phyloP scores from a whole-genome alignment of 768 basidiomycete species.

The Podaxis sp. region DNA sequence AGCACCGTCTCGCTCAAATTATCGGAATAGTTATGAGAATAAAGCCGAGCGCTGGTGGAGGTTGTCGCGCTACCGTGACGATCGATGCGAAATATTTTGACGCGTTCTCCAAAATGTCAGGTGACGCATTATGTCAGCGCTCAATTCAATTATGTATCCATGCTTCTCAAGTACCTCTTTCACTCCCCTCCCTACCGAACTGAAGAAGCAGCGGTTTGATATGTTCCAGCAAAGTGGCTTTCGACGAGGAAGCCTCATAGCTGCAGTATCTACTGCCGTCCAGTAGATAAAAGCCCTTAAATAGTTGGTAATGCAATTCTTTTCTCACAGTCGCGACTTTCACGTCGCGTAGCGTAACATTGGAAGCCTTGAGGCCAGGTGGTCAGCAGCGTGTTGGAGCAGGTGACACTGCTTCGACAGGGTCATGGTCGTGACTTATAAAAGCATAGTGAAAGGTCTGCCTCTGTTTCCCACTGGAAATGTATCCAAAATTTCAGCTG shows the following conservation, averaged over 20 bases:
- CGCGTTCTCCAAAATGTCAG: neutral
- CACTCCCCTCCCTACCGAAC: too few species aligned
- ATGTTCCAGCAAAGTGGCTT: too few species aligned
- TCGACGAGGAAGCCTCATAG: too few species aligned
- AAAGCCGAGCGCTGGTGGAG: neutral
- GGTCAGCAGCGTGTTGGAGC: neutral
- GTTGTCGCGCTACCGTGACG: neutral
- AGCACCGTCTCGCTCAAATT: neutral
- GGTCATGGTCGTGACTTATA: neutral
- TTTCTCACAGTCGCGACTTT: neutral
- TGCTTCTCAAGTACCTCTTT: too few species aligned
- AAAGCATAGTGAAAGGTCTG: neutral
- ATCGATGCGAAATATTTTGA: neutral
- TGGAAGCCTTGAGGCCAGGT: neutral
- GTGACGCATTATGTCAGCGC: neutral
- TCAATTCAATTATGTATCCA: too few species aligned
- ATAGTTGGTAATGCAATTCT: neutral
- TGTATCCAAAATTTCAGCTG: neutral
- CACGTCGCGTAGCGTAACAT: neutral
- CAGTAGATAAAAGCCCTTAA: neutral
- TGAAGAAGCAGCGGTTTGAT: too few species aligned
- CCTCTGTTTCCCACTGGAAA: neutral
- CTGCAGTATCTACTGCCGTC: neutral
- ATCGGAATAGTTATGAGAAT: neutral
- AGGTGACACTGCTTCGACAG: constrained; percentile 2